Evolutionary conservation across 495 filamentous ascomycete genomes (phyloP).

Genomic region (Hypoxylon lienhwacheense): DNA sequence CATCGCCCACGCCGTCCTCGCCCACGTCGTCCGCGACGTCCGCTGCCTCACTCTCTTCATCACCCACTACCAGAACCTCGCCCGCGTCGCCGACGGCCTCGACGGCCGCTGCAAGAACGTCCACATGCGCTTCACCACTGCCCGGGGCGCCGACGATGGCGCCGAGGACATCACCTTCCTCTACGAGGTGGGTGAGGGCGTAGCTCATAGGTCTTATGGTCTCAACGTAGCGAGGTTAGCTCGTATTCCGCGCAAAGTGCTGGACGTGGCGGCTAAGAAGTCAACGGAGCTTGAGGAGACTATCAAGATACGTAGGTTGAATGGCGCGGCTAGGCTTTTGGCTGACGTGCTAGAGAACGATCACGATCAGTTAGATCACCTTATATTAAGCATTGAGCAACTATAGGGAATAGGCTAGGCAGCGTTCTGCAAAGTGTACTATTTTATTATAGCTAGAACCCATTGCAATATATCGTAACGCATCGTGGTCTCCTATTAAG

Average conservation of each 20-base stretch:
- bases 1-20: constrained; percentile 89
- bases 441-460: not conserved
- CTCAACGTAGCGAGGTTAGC: constrained; percentile 91
- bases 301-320: constrained; percentile 60
- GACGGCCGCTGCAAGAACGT: constrained; percentile 68
- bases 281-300: constrained; percentile 77
- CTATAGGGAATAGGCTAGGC: constrained; percentile 32
- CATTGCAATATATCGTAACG: constrained; percentile 12
- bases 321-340: constrained; percentile 52
- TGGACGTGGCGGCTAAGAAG: constrained; percentile 78
- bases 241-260: constrained; percentile 70
- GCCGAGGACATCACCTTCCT: constrained; percentile 74
- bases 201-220: constrained; percentile 91
- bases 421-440: not conserved
- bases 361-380: constrained; percentile 47
- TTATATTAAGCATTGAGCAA: constrained; percentile 55
- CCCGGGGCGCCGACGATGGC: constrained; percentile 25
- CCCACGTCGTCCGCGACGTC: constrained; percentile 74
- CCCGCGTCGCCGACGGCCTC: constrained; percentile 68
- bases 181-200: constrained; percentile 81
- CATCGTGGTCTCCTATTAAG: not conserved
- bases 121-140: constrained; percentile 78
- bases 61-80: constrained; percentile 92
- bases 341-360: constrained; percentile 41
- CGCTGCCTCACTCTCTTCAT: constrained; percentile 87